Percentiles rank a stretch among this genome's conserved stretches.
Conservation (phyloP, 2,329 filamentous ascomycete species). For the Neoascochyta sp. region DNA sequence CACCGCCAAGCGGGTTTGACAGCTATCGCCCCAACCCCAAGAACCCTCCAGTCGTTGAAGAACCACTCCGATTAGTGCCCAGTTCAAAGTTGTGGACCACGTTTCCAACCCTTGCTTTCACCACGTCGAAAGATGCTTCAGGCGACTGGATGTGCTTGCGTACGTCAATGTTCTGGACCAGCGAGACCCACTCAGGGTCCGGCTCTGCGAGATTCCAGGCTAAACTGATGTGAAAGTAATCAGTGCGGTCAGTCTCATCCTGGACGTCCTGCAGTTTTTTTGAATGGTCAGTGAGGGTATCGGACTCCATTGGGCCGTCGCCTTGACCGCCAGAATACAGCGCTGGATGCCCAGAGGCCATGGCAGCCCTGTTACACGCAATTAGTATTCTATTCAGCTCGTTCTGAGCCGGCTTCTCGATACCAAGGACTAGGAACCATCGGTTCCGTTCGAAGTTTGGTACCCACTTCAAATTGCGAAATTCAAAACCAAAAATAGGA, state of each 20-base stretch:
- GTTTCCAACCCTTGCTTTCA: constrained; percentile 51
- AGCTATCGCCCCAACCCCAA: constrained; percentile 4
- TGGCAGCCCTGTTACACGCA: constrained; percentile 62
- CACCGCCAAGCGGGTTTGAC: constrained; percentile 7
- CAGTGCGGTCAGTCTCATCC: constrained; percentile 42
- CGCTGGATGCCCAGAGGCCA: constrained; percentile 60
- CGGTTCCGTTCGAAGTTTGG: constrained; percentile 64
- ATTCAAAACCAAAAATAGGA: constrained; percentile 49
- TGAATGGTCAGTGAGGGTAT: constrained; percentile 8
- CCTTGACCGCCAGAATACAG: constrained; percentile 56
- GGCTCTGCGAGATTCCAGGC: constrained; percentile 62
- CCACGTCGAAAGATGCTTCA: constrained; percentile 34
- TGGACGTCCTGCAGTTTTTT: constrained; percentile 4
- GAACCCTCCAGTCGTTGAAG: constrained; percentile 1
- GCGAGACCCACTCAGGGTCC: constrained; percentile 18
- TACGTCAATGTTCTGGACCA: constrained; percentile 24
- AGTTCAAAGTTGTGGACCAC: constrained; percentile 33
- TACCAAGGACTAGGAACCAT: constrained; percentile 77
- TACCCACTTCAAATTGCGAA: constrained; percentile 59
- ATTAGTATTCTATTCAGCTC: constrained; percentile 54
- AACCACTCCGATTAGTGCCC: constrained; percentile 1
- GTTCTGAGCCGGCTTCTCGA: constrained; percentile 41
- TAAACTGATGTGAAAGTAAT: constrained; percentile 81
- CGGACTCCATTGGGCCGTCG: constrained; percentile 27
- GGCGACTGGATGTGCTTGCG: constrained; percentile 17